Evolutionary conservation across 2,329 filamentous ascomycete genomes (phyloP), one percentile per base, ranked within the genome.

Genomic region (Diaporthe citriasiana): DNA sequence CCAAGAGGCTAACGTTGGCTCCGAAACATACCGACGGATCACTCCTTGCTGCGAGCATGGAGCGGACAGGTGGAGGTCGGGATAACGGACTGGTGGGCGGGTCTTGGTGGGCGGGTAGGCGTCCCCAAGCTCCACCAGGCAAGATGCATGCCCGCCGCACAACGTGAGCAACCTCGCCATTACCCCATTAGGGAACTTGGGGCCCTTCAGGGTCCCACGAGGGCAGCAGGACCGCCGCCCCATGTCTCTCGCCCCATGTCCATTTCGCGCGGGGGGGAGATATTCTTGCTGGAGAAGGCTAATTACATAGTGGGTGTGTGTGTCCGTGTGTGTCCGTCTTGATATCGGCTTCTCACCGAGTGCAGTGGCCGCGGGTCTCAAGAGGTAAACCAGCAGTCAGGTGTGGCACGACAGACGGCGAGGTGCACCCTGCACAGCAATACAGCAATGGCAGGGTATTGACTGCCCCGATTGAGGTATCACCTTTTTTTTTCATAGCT

Each of bases 291-390:
- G 40, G 60, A 45, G 25, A 10, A 30, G 57, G 57, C 57, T 63
- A 45, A 63, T 63, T n/a, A 30, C 38, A 63, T 45, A 15, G 40
- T 30, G 33, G n/a, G 30, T 13, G 47, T 50, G 17, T 30, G 13
- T 25, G 30, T 47, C 19, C 19, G 40, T 22, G 59, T n/a, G 40
- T 10, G 59, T 15, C 19, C 42, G 47, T 33, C 22, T 38, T 68
- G 63, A 68, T 68, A 68, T 68, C 63, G 63, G 63, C 63, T 27
- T 53, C 63, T 51, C 63, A 68, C 63, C 63, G 63, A 51, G 22
- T 38, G 63, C n/a, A n/a, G n/a, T n/a, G 63, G 13, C 60, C 33
- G 33, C 7, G 47, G 47, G 63, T 38, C 35, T n/a, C 13, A 25
- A 33, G 63, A 27, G 33, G 47, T 25, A 5, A 12, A 53, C 45